A percentile compares a stretch with the other conserved stretches of the same genome.
phyloP scores from a whole-genome alignment of 495 filamentous ascomycete species.

The Penicillium argentinense region DNA sequence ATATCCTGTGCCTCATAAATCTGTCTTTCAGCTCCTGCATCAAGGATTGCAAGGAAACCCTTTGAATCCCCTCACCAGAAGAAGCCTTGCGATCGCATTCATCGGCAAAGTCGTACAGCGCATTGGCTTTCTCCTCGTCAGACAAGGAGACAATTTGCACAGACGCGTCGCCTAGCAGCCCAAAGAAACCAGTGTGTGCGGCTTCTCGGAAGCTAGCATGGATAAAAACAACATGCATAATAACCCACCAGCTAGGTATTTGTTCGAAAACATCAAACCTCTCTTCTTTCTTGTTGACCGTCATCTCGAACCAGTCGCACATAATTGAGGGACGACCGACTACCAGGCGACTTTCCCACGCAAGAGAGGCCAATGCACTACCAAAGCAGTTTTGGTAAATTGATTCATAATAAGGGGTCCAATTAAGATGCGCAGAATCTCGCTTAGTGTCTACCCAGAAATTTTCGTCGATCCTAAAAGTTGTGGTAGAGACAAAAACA shows the following conservation, averaged over 20 bases:
- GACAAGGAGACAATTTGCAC: conserved; percentile 4
- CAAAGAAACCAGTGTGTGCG: conserved; percentile 7
- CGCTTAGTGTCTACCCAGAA: conserved; percentile 7
- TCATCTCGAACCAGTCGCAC: background rate
- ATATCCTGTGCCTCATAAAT: background rate
- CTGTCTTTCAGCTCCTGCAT: conserved; percentile 3
- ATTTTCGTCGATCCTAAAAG: background rate
- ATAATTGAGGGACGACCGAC: conserved; percentile 3
- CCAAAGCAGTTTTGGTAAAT: conserved; percentile 1
- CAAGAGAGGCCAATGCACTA: conserved; percentile 7
- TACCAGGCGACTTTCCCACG: conserved; percentile 4
- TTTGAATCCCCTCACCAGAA: background rate
- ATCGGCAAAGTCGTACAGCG: conserved; percentile 6
- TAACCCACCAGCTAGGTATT: conserved; percentile 4
- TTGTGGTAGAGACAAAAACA: background rate
- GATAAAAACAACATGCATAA: conserved; percentile 5
- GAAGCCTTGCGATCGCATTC: background rate
- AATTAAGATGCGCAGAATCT: conserved; percentile 9
- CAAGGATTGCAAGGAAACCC: background rate
- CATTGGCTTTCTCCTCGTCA: conserved; percentile 5
- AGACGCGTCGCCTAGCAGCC: conserved; percentile 3
- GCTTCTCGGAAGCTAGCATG: conserved; percentile 6
- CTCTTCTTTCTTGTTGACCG: background rate
- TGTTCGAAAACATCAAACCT: conserved; percentile 5
- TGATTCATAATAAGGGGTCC: conserved; percentile 1